These are phyloP conservation scores for Aspergillus baeticus DNA, from an alignment of 495 filamentous ascomycete genomes.

Conservation along the genomic window DNA sequence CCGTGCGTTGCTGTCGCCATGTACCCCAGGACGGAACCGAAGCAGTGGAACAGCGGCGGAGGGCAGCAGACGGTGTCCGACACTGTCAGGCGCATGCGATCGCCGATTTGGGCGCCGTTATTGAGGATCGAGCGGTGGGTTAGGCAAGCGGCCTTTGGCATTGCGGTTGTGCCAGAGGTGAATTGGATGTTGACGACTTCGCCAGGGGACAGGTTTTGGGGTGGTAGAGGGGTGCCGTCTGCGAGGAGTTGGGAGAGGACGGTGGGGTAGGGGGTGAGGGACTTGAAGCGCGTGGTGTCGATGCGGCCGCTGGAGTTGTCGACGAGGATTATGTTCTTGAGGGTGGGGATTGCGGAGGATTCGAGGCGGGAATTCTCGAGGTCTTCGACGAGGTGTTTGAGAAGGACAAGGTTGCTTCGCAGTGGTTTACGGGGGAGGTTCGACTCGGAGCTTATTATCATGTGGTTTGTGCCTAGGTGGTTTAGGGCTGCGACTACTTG, in stretches of 20 bases:
- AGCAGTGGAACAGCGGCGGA: constrained; percentile 90
- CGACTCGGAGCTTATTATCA: constrained; percentile 82
- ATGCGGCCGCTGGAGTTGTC: constrained; percentile 74
- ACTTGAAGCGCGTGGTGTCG: constrained; percentile 42
- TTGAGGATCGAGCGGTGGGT: constrained; percentile 85
- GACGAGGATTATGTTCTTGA: constrained; percentile 70
- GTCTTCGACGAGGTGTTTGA: constrained; percentile 64
- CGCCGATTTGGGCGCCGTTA: constrained; percentile 79
- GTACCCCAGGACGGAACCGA: constrained; percentile 86
- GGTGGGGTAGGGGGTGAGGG: constrained; percentile 53
- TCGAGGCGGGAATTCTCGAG: constrained; percentile 52
- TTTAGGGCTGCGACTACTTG: constrained; percentile 78
- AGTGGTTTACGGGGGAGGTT: constrained; percentile 81
- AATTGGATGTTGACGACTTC: constrained; percentile 97
- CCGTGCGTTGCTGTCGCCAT: constrained; percentile 93
- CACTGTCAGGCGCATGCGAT: constrained; percentile 74
- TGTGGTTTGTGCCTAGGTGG: constrained; percentile 71
- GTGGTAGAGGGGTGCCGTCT: constrained; percentile 39
- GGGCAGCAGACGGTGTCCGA: constrained; percentile 79
- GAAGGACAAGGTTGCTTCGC: constrained; percentile 69
- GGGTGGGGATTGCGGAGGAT: constrained; percentile 64
- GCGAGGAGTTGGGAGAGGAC: constrained; percentile 46
- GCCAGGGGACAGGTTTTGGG: constrained; percentile 52
- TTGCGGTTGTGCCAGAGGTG: constrained; percentile 87
- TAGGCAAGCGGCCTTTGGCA: constrained; percentile 90